Base-by-base conservation (phyloP, 345 rosid species). In the Zanthoxylum bungeanum region DNA sequence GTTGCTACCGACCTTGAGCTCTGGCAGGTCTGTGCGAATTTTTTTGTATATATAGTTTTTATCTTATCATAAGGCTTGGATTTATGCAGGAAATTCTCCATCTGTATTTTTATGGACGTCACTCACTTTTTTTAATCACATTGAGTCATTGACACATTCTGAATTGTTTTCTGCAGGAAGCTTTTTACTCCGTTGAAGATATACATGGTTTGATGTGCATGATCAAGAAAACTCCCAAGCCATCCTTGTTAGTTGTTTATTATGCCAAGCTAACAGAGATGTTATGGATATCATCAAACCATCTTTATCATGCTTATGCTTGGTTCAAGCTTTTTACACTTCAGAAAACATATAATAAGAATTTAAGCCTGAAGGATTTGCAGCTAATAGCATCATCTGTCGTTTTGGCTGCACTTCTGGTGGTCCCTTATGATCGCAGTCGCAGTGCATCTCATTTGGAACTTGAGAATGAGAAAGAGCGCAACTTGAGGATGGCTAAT, bases 281-380 rank as follows among this genome's bases (percentile, higher is more conserved):
- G 49, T 93, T 96, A 76, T 91, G 98, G 98, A 81, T 93, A 68
- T 96, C 99, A 7, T 86, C 91, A 60, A 93, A 97, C 82, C 86
- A 87, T 86, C 95, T 96, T 34, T 93, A 88, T 69, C 98, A 93
- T 87, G 96, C 93, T 27, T 96, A 96, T 78, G 97, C 98, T 3
- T 96, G 99, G 99, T 80, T 91, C 64, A 96, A 93, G 87, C 93
- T 96, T 40, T 96, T 93, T 75, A 80, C 83, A 9, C 97, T 96
- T 69, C 99, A 96, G 84, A 96, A 96, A 72, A 91, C 89, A 69
- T 96, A 93, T 77, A 96, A 93, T 69, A 96, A 96, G 81, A 93
- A 96, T 85, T 72, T 96, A 72, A 93, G 95, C 84, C 97, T 90
- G 74, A 96, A 91, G 71, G 98, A 96, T 78, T 80, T 93, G 83